Conservation (phyloP, 805 yeast genomes). For the Zygotorulaspora florentina region DNA sequence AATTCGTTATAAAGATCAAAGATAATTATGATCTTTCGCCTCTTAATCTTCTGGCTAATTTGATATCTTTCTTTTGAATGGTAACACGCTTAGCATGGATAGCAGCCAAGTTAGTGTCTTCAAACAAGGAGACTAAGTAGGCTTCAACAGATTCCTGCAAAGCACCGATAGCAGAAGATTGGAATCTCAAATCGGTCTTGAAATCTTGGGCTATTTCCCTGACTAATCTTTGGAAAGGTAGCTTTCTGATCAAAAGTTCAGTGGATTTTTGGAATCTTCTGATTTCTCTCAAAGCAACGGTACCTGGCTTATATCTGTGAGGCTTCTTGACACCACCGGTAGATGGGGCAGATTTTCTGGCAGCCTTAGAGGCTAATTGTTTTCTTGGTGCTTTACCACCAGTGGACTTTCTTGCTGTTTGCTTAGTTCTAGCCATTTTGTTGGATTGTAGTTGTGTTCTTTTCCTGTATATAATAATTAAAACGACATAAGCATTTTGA, state of each 20-base stretch:
- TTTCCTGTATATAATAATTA: too few species aligned
- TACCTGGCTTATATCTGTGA: conserved; percentile 97
- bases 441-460: conserved; percentile 1
- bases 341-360: conserved; percentile 89
- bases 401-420: conserved; percentile 91
- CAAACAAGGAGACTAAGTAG: conserved; percentile 90
- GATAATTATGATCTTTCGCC: conserved; percentile 79
- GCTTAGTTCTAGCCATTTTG: conserved; percentile 86
- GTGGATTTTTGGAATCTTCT: conserved; percentile 97
- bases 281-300: conserved; percentile 93
- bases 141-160: conserved; percentile 98
- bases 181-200: conserved; percentile 92
- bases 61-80: conserved; percentile 96
- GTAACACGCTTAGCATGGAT: conserved; percentile 99
- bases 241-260: conserved; percentile 88
- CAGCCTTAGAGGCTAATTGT: conserved; percentile 88
- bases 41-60: conserved; percentile 95
- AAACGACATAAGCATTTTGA: background rate
- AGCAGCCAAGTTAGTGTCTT: conserved; percentile 98
- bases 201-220: conserved; percentile 94
- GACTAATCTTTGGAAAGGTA: conserved; percentile 96
- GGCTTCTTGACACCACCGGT: conserved; percentile 93
- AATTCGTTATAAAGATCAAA: conserved; percentile 4
- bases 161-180: conserved; percentile 96
- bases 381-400: conserved; percentile 97